Conservation (phyloP, 2,329 filamentous ascomycete species). For the Didymella pinodella region DNA sequence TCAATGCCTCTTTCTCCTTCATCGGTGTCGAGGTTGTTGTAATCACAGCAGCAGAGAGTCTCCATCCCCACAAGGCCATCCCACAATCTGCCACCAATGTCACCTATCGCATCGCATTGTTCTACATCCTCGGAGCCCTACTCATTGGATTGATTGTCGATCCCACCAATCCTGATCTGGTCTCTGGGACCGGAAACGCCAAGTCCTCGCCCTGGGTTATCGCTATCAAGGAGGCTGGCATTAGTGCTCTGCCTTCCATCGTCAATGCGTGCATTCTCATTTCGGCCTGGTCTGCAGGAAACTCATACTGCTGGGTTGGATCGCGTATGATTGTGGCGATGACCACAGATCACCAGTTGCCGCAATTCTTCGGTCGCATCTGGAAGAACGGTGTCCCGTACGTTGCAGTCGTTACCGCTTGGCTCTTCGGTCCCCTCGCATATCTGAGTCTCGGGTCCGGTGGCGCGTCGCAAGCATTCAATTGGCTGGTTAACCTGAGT, state of each 20-base stretch:
- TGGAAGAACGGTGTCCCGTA: slow-evolving; percentile 73
- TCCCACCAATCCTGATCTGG: slow-evolving; percentile 52
- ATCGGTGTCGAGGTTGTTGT: slow-evolving; percentile 63
- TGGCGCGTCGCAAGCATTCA: slow-evolving; percentile 67
- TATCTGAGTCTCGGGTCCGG: slow-evolving; percentile 76
- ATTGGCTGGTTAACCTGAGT: slow-evolving; percentile 74
- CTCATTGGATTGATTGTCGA: slow-evolving; percentile 66
- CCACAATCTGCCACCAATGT: slow-evolving; percentile 62
- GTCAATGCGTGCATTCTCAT: slow-evolving; percentile 39
- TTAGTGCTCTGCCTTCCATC: slow-evolving; percentile 44
- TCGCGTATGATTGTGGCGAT: slow-evolving; percentile 37
- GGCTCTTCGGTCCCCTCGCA: slow-evolving; percentile 62
- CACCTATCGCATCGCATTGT: slow-evolving; percentile 56
- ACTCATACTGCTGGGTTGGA: slow-evolving; percentile 38
- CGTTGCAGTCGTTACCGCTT: slow-evolving; percentile 68
- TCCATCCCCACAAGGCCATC: slow-evolving; percentile 70
- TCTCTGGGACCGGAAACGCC: slow-evolving; percentile 44
- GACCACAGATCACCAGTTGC: slow-evolving; percentile 34
- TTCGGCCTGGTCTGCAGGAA: slow-evolving; percentile 39
- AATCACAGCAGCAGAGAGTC: slow-evolving; percentile 70
- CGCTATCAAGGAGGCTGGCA: slow-evolving; percentile 57
- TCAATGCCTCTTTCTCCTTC: slow-evolving; percentile 54
- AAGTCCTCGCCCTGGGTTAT: slow-evolving; percentile 62
- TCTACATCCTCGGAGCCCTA: slow-evolving; percentile 58
- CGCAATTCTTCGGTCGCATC: slow-evolving; percentile 34